Conservation (phyloP, 768 basidiomycete genomes). For the Tephrocybe sp. region DNA sequence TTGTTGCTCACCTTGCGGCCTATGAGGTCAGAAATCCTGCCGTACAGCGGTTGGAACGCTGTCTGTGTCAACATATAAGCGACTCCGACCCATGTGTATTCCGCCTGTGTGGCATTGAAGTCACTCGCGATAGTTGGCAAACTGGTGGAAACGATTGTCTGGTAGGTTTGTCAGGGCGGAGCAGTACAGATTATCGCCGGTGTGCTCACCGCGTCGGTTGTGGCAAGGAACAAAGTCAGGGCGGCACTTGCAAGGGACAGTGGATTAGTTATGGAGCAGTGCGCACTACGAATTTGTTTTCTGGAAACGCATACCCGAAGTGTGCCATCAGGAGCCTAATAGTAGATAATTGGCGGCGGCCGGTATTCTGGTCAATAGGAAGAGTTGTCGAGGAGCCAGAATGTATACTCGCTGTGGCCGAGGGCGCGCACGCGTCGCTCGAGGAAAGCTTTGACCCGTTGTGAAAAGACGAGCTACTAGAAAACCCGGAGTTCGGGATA, state of each 20-base stretch:
- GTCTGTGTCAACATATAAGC: slow-evolving; percentile 87
- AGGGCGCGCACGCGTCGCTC: not conserved
- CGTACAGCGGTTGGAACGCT: slow-evolving; percentile 81
- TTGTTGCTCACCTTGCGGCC: slow-evolving; percentile 63
- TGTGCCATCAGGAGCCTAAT: slow-evolving; percentile 59
- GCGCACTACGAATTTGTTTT: not conserved
- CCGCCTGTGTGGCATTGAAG: slow-evolving; percentile 59
- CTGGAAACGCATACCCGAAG: slow-evolving; percentile 50
- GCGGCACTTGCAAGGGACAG: slow-evolving; percentile 54
- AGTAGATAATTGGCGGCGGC: slow-evolving; percentile 43
- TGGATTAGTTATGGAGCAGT: slow-evolving; percentile 6
- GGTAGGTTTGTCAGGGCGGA: not conserved
- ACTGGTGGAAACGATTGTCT: slow-evolving; percentile 79
- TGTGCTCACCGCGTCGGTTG: slow-evolving; percentile 72
- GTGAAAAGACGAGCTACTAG: not conserved
- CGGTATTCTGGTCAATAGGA: slow-evolving; percentile 19
- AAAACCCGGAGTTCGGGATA: not conserved
- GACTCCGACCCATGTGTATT: slow-evolving; percentile 87
- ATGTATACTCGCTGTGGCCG: slow-evolving; percentile 25
- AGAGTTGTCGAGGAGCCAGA: slow-evolving; percentile 29
- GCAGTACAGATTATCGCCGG: not conserved
- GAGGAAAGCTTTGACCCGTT: slow-evolving; percentile 1
- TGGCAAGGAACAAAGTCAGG: slow-evolving; percentile 78
- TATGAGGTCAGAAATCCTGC: slow-evolving; percentile 72
- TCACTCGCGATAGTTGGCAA: slow-evolving; percentile 78